Percentiles rank a stretch among this genome's conserved stretches.
phyloP scores from a whole-genome alignment of 495 filamentous ascomycete genomes.

The Staphylotrichum longicolle region DNA sequence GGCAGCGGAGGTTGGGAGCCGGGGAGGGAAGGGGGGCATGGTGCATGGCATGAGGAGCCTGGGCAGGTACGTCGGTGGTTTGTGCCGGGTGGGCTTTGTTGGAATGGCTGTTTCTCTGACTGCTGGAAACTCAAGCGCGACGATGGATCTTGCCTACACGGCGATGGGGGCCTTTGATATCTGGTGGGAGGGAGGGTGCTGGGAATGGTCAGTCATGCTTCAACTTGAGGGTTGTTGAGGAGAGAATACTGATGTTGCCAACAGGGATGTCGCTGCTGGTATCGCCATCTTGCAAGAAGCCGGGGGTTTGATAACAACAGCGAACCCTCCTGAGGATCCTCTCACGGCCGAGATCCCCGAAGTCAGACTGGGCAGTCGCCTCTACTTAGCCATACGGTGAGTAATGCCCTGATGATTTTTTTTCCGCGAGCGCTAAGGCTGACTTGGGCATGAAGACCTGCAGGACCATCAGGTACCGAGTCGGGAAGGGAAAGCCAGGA shows the following conservation, averaged over 20 bases:
- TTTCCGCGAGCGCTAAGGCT: conserved; percentile 1
- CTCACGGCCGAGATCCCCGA: conserved; percentile 56
- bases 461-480: conserved; percentile 57
- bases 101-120: conserved; percentile 12
- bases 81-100: conserved; percentile 9
- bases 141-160: conserved; percentile 71
- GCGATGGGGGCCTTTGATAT: conserved; percentile 70
- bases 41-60: conserved; percentile 72
- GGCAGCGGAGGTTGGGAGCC: conserved; percentile 58
- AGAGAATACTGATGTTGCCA: not conserved
- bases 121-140: conserved; percentile 48
- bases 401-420: conserved; percentile 12
- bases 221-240: not conserved
- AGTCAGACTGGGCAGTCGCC: conserved; percentile 56
- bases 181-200: conserved; percentile 84
- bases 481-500: conserved; percentile 62
- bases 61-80: conserved; percentile 38
- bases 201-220: conserved; percentile 56
- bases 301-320: conserved; percentile 64
- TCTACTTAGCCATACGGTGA: conserved; percentile 64
- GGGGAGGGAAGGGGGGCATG: conserved; percentile 69
- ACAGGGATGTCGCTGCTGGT: conserved; percentile 73
- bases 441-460: conserved; percentile 46
- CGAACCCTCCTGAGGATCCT: conserved; percentile 58
- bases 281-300: conserved; percentile 76